phyloP scores from a whole-genome alignment of 345 rosid genomes.

The Bruguiera gymnorhiza region DNA sequence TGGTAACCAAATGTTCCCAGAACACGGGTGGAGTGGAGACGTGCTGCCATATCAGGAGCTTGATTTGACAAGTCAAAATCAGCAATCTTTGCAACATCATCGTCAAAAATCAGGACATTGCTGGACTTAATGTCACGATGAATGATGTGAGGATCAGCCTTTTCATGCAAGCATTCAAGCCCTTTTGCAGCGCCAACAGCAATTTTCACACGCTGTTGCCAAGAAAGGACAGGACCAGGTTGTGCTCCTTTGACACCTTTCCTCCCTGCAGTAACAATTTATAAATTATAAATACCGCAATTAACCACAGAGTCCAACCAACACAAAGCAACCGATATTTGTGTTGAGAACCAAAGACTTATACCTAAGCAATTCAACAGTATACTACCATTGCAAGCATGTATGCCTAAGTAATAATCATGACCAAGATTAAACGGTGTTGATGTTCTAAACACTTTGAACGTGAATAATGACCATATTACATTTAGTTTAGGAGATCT shows the following conservation, averaged over 20 bases:
- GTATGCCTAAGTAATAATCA: too few relatives aligned
- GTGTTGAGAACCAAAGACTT: too few relatives aligned
- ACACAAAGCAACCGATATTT: too few relatives aligned
- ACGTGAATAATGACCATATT: too few relatives aligned
- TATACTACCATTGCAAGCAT: too few relatives aligned
- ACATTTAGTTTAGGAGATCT: too few relatives aligned
- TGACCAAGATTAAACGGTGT: neutral
- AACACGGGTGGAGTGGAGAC: conserved; percentile 92
- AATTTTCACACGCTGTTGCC: conserved; percentile 84
- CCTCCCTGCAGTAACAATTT: conserved; percentile 25
- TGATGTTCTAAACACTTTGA: too few relatives aligned
- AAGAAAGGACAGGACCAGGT: conserved; percentile 73
- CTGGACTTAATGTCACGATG: conserved; percentile 90
- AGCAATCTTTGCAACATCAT: conserved; percentile 82
- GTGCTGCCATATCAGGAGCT: conserved; percentile 87
- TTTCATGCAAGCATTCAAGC: conserved; percentile 91
- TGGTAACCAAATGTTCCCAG: conserved; percentile 95
- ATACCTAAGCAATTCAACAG: too few relatives aligned
- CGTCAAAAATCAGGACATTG: conserved; percentile 74
- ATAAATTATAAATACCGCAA: neutral
- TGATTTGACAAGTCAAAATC: conserved; percentile 92
- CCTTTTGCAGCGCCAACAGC: conserved; percentile 89
- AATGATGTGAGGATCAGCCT: conserved; percentile 62
- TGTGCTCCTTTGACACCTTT: conserved; percentile 89
- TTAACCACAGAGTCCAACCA: too few relatives aligned